Evolutionary conservation across 176 grass and related monocot genomes (phyloP).

Genomic region (Aechmea fasciata): DNA sequence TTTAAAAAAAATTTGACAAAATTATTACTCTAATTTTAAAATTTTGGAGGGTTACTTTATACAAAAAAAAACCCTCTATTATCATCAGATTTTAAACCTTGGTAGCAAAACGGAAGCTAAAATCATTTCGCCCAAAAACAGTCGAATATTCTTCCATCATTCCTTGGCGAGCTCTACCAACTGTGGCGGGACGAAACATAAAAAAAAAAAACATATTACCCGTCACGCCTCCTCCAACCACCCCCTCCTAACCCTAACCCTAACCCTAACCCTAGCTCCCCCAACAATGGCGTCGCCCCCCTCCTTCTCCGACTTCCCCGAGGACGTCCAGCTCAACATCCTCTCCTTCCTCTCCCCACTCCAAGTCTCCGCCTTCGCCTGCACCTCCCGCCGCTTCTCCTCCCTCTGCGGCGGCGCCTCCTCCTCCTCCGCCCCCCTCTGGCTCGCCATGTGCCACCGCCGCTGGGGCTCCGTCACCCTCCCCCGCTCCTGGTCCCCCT

Average conservation of each 20-base stretch:
- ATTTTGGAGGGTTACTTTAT: too few species aligned
- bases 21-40: too few species aligned
- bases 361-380: slow-evolving; percentile 34
- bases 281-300: slow-evolving; percentile 18
- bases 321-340: slow-evolving; percentile 39
- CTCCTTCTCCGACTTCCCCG: slow-evolving; percentile 34
- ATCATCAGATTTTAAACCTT: too few species aligned
- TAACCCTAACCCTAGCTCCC: neutral
- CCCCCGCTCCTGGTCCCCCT: slow-evolving; percentile 12
- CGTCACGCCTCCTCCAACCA: too few species aligned
- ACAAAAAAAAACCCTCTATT: too few species aligned
- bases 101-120: too few species aligned
- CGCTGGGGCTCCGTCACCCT: slow-evolving; percentile 13
- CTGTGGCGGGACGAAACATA: too few species aligned
- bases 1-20: too few species aligned
- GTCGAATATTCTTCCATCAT: too few species aligned
- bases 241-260: neutral
- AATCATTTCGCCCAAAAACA: too few species aligned
- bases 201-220: too few species aligned
- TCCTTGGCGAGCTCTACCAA: too few species aligned
- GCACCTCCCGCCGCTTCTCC: slow-evolving; percentile 36
- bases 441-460: slow-evolving; percentile 4
- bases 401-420: slow-evolving; percentile 29
- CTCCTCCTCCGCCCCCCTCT: slow-evolving; percentile 3
- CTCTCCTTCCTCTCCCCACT: slow-evolving; percentile 29